These are phyloP conservation scores for Mentha longifolia DNA, from an alignment of 257 asterid genomes.

Conservation along the genomic window DNA sequence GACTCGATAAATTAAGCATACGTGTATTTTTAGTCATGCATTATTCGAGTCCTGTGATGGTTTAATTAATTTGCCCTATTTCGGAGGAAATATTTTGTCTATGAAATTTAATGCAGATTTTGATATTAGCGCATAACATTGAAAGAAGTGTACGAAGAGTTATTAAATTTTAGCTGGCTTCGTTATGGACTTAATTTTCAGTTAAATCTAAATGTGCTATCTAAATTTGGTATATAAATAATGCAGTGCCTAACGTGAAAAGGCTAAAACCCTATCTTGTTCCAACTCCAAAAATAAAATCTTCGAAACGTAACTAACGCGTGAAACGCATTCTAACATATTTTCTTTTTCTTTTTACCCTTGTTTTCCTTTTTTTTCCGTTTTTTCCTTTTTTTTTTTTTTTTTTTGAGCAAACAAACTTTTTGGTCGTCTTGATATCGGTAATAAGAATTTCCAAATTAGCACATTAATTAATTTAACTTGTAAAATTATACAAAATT, in stretches of 20 bases:
- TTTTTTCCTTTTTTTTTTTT: too few species aligned
- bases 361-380: not conserved
- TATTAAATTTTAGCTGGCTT: slow-evolving; percentile 22
- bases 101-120: slow-evolving; percentile 35
- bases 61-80: slow-evolving; percentile 36
- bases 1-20: not conserved
- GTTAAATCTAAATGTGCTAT: not conserved
- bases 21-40: slow-evolving; percentile 19
- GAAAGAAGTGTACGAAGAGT: slow-evolving; percentile 18
- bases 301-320: not conserved
- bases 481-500: not conserved
- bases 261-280: slow-evolving; percentile 10
- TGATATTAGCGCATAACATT: slow-evolving; percentile 33
- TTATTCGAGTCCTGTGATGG: not conserved
- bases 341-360: too few species aligned
- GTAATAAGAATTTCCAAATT: too few species aligned
- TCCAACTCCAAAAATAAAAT: not conserved
- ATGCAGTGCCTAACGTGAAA: slow-evolving; percentile 1
- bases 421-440: not conserved
- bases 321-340: not conserved
- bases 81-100: slow-evolving; percentile 30
- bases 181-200: not conserved
- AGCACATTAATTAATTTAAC: not conserved
- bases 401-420: not conserved
- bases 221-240: not conserved